Evolutionary conservation across 2,329 filamentous ascomycete species (phyloP), one percentile per base, ranked within the genome.

Genomic region (Cladosporium austrohemisphaericum): DNA sequence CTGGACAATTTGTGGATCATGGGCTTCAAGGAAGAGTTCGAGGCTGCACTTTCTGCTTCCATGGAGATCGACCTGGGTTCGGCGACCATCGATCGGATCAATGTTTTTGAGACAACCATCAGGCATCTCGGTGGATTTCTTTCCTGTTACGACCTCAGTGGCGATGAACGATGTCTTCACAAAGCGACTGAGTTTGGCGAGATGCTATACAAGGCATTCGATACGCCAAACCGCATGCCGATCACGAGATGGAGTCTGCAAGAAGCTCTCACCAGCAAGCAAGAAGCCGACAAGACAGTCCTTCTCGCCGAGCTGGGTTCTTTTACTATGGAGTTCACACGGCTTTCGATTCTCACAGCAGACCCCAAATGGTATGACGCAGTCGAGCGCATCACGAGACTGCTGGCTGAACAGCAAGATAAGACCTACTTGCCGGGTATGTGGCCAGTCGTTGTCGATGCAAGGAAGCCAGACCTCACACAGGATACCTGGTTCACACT

Each of bases 91-190:
- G 66, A 70, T 16, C 63, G 59, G 14, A 55, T 76, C 56, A 76
- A 76, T 50, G 68, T 76, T 4, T 75, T 76, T 50, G 73, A 76
- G 54, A 76, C 73, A 0, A 76, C 70, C 16, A 76, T 76, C 64
- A 56, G 67, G n/a, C 65, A 69, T 54, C 52, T 69, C 19, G 67
- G 67, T 2, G 67, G 67, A 8, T 60, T 69, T 32, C 53, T 69
- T 2, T 49, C 65, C 5, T 65, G 62, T 2, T 68, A 68, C 48
- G 67, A 69, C 33, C 41, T 69, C 19, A 66, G 63, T 52, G 62
- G 58, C 18, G 67, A 68, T 47, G 56, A 59, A 40, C 52, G 63
- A 32, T 56, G 67, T 3, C 57, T 69, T 22, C 55, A 57, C n/a
- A 69, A 68, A 54, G 67, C 66, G 1, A 57, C 54, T 8, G 65